Evolutionary conservation across 2,329 filamentous ascomycete species (phyloP).

Genomic region (Curvularia lunata): DNA sequence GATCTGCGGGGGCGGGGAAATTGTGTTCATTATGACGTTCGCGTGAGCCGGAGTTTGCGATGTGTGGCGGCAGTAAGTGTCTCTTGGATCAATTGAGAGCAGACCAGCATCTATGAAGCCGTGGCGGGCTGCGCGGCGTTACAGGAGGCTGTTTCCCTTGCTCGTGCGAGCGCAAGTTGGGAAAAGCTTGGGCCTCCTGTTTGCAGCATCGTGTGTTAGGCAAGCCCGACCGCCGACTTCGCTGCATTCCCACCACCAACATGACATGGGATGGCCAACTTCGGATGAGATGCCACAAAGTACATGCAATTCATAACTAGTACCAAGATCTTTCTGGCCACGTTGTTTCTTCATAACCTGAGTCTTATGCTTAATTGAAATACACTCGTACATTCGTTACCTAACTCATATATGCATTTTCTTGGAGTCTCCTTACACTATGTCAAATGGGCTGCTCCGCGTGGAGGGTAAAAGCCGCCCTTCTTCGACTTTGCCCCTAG

Average conservation of each 20-base stretch:
- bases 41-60: neutral
- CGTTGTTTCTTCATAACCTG: neutral
- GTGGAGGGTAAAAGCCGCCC: constrained; percentile 23
- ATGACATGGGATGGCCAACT: neutral
- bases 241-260: constrained; percentile 5
- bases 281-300: neutral
- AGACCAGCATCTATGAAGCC: no score
- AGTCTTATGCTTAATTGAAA: neutral
- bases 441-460: neutral
- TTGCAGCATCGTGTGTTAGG: constrained; percentile 18
- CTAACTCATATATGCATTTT: neutral
- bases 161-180: constrained; percentile 9
- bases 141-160: constrained; percentile 4
- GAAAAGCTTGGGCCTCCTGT: constrained; percentile 23
- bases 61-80: neutral
- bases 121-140: neutral
- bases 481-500: constrained; percentile 53
- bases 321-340: neutral
- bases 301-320: neutral
- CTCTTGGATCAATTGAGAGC: neutral
- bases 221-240: constrained; percentile 13
- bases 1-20: constrained; percentile 41
- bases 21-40: constrained; percentile 42
- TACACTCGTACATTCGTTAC: neutral
- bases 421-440: neutral